Conservation (phyloP, 176 grass and related monocot genomes). For the Luzula sylvatica region DNA sequence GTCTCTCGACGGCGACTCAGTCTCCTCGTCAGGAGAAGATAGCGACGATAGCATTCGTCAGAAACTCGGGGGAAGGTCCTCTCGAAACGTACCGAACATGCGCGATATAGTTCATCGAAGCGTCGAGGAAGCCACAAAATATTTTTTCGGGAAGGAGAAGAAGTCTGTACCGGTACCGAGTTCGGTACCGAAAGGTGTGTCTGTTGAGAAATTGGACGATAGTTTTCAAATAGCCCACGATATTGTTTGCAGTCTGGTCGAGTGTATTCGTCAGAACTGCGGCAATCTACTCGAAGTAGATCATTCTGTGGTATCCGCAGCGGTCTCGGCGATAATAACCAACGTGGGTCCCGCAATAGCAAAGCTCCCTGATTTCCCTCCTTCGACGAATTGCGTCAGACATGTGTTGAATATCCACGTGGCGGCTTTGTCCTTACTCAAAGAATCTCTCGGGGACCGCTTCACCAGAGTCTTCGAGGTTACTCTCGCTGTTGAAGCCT, state of each 20-base stretch:
- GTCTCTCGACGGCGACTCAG: slow-evolving; percentile 66
- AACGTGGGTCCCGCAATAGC: slow-evolving; percentile 61
- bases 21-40: slow-evolving; percentile 52
- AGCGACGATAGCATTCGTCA: slow-evolving; percentile 76
- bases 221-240: slow-evolving; percentile 80
- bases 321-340: slow-evolving; percentile 76
- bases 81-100: slow-evolving; percentile 65
- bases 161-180: slow-evolving; percentile 23
- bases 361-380: slow-evolving; percentile 75
- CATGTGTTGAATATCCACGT: slow-evolving; percentile 77
- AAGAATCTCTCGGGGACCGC: slow-evolving; percentile 88
- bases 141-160: slow-evolving; percentile 76
- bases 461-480: slow-evolving; percentile 68
- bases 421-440: slow-evolving; percentile 73
- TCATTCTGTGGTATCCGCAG: slow-evolving; percentile 59
- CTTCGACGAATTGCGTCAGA: slow-evolving; percentile 49
- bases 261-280: slow-evolving; percentile 70
- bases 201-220: slow-evolving; percentile 70
- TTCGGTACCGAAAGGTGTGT: slow-evolving; percentile 35
- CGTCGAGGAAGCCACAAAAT: slow-evolving; percentile 43
- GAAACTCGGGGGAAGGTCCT: slow-evolving; percentile 60
- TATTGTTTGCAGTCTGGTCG: slow-evolving; percentile 59
- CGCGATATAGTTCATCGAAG: slow-evolving; percentile 85
- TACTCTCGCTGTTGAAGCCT: slow-evolving; percentile 75
- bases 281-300: slow-evolving; percentile 58